Percentiles rank a stretch among this genome's conserved stretches.
Evolutionary conservation across 2,329 filamentous ascomycete species (phyloP).

Genomic region (Stachybotrys chlorohalonatus): DNA sequence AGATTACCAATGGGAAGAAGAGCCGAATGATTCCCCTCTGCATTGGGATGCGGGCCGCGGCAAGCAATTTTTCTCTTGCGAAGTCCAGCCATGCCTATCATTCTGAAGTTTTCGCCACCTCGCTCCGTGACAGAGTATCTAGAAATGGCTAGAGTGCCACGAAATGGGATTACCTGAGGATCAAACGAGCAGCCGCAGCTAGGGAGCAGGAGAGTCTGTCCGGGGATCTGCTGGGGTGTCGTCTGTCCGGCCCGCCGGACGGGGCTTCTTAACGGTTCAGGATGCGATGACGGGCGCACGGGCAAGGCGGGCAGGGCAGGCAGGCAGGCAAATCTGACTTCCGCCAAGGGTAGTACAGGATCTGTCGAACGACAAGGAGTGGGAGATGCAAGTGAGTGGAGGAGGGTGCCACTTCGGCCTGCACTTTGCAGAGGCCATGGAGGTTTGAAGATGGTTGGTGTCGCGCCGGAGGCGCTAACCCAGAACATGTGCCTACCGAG

Average conservation of each 20-base stretch:
- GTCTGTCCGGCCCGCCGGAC: not conserved
- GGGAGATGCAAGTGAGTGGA: not conserved
- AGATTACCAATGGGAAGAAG: not conserved
- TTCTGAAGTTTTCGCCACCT: not conserved
- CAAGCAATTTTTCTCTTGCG: not conserved
- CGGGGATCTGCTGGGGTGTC: no score
- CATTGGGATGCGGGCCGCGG: not conserved
- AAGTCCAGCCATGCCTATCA: not conserved
- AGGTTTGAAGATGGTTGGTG: not conserved
- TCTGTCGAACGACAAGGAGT: not conserved
- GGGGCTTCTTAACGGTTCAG: not conserved
- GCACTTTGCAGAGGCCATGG: not conserved
- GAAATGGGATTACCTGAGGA: not conserved
- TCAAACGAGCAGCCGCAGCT: not conserved
- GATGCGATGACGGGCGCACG: not conserved
- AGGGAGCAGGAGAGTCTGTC: no score
- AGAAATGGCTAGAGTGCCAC: not conserved
- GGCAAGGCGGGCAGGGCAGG: not conserved
- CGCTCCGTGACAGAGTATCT: not conserved
- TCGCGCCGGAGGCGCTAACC: no score
- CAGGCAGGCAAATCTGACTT: not conserved
- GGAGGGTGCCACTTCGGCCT: not conserved
- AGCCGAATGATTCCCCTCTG: not conserved
- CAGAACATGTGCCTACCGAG: no score
- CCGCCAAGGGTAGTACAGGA: not conserved